Base-by-base conservation (phyloP, 805 yeast genomes). In the Pichia eremophila region DNA sequence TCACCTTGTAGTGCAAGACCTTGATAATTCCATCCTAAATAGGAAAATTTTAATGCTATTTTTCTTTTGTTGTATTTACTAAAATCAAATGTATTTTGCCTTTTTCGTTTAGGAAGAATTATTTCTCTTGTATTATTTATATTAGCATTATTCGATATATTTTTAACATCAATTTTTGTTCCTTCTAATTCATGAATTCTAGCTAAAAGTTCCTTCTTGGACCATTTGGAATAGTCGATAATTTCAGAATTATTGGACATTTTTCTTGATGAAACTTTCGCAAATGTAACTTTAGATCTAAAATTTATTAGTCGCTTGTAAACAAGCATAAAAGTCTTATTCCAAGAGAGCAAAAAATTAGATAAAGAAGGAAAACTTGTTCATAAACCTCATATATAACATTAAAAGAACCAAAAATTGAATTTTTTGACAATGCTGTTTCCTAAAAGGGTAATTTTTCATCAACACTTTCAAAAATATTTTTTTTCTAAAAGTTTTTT, bases 21-120 rank as follows among this genome's bases (percentile, higher is more conserved):
- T 60, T 83, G 88, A 64, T 93, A 93, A 58, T 84, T 77, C 97
- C 97, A 91, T 1, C 99, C 99, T 43, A 86, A 59, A 62, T 93
- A 93, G 0, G 96, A 84, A 66, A 93, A 93, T 51, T 77, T 70
- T 31, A 93, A 59, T 0, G 95, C 98, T 14, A 93, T 75, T 51
- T 77, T 78, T 47, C 99, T 70, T 1, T 79, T 78, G 11, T 69
- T 54, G 57, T 77, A 77, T 51, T 78, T 81, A 15, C 78, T 67
- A 54, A 84, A 85, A 56, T 86, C 91, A 61, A 89, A 79, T 22
- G 56, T 63, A 62, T 69, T 77, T 54, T 59, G 67, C 46, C 60
- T 68, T 51, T 60, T 43, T 12, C 25, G 40, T n/a, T 41, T 48
- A 12, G 14, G 12, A 6, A 39, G 39, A 34, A 18, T 31, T 29